Evolutionary conservation across 306 rosid genomes (phyloP), one percentile per base, ranked within the genome.

Genomic region (Corylus avellana): DNA sequence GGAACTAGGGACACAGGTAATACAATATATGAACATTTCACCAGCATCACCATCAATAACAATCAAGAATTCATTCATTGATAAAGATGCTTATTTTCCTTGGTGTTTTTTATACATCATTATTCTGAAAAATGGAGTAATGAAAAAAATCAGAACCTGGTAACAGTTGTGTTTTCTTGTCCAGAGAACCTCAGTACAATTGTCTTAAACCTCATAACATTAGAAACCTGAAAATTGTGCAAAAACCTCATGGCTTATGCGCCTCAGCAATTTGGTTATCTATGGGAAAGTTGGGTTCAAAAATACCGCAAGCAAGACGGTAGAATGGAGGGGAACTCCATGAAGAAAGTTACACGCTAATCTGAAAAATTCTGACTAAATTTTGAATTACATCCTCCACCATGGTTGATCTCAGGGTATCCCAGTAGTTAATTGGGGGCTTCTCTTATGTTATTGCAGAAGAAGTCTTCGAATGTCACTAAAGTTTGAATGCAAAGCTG

Each of bases 401-500:
- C 55, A 17, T 55, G 73, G 81, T 62, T 76, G 79, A 83, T 75
- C 68, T 39, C 54, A 22, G 74, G 69, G 70, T 72, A 80, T 75
- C 78, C 83, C 68, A 78, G 76, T 78, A 85, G 80, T 70, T 37
- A 75, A 49, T 51, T 53, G 2, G 72, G 71, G 77, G n/a, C 12
- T 46, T 64, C 77, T 35, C 55, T 46, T 10, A 20, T 78, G 83
- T 79, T 67, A 71, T 86, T 88, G 92, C 78, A 95, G 77, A 81
- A 95, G 88, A 84, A 95, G 98, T 76, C 98, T 86, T 72, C 85
- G 90, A 78, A 91, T 91, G 64, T 91, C 97, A 74, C 90, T 85
- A 90, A 95, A 95, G 89, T 92, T 92, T 75, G 96, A 87, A 54
- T 75, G 73, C 79, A 95, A 77, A 55, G 92, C 95, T 42, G 98